Conservation (phyloP, 139 green algal species). For the Monoraphidium neglectum region DNA sequence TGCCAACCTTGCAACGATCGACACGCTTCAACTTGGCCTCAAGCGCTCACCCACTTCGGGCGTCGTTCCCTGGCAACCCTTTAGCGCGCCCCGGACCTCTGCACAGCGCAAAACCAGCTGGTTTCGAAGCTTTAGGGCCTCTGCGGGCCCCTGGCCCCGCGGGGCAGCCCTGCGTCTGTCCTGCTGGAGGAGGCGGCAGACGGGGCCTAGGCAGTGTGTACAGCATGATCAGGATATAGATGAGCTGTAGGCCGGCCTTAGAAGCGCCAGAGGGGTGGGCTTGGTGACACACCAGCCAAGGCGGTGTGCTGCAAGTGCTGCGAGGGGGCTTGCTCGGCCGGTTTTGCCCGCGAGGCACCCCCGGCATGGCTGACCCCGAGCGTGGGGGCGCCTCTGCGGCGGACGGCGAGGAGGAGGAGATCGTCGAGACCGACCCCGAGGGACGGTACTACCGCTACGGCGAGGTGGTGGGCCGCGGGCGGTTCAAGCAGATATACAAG, state of each 20-base stretch:
- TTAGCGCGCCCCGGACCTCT: no score
- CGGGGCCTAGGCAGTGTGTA: no score
- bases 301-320: background rate
- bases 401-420: slow-evolving; percentile 46
- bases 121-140: no score
- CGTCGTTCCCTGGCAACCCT: no score
- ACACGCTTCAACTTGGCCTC: no score
- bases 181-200: no score
- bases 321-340: background rate
- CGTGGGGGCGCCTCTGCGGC: background rate
- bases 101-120: no score
- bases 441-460: slow-evolving; percentile 78
- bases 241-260: slow-evolving; percentile 4
- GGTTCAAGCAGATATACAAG: slow-evolving; percentile 87
- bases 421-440: slow-evolving; percentile 54
- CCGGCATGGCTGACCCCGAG: background rate
- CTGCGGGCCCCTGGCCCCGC: no score
- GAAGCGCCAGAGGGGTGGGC: background rate
- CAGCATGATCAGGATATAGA: background rate
- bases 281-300: background rate
- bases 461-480: slow-evolving; percentile 69
- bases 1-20: no score
- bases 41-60: no score
- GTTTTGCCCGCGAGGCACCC: background rate
- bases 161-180: no score